Evolutionary conservation across 2,329 filamentous ascomycete genomes (phyloP).

Genomic region (Grosmannia clavigera): DNA sequence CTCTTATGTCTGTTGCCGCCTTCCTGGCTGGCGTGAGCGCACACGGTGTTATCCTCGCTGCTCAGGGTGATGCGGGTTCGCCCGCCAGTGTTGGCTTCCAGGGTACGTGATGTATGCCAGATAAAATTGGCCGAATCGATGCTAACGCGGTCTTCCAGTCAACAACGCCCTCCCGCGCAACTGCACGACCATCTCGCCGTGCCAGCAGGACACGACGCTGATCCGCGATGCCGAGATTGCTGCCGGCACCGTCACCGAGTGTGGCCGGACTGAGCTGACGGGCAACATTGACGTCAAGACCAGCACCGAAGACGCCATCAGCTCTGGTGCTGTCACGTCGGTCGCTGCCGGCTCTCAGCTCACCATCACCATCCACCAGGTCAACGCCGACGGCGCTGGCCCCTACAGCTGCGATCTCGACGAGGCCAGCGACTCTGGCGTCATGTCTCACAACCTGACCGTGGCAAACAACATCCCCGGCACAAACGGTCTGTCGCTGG

Average conservation of each 20-base stretch:
- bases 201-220: conserved; percentile 43
- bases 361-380: conserved; percentile 38
- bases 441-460: conserved; percentile 33
- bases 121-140: not conserved
- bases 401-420: conserved; percentile 44
- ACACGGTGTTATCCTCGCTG: conserved; percentile 11
- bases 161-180: conserved; percentile 33
- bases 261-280: conserved; percentile 45
- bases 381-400: conserved; percentile 41
- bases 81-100: conserved; percentile 11
- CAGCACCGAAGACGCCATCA: conserved; percentile 39
- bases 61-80: conserved; percentile 9
- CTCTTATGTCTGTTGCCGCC: conserved; percentile 3
- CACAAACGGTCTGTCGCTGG: conserved; percentile 12
- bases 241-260: conserved; percentile 41
- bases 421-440: conserved; percentile 30
- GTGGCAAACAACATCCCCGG: conserved; percentile 25
- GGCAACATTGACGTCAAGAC: conserved; percentile 51
- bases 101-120: not conserved
- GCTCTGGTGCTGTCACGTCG: conserved; percentile 32
- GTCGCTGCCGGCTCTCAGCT: conserved; percentile 33
- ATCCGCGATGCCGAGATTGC: conserved; percentile 44
- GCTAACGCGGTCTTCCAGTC: conserved; percentile 21
- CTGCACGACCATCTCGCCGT: conserved; percentile 12
- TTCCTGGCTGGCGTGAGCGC: conserved; percentile 9